Base-by-base conservation (phyloP, 1,284 basidiomycete species). In the Xerocomus nothofagi region DNA sequence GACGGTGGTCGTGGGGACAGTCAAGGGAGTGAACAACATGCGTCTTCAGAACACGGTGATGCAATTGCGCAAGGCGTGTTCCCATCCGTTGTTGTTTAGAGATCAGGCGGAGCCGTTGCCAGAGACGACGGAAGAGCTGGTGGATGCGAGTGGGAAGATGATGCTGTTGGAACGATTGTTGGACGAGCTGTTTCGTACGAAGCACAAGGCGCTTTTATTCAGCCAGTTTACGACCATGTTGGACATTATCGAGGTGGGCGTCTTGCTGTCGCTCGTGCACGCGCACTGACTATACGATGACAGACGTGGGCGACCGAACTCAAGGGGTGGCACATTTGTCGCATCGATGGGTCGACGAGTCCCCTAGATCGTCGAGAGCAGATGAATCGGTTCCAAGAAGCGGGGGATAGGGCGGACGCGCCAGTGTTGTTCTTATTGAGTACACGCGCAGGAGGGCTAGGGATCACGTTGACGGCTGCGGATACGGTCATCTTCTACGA, bases 401-500 rank as follows among this genome's bases (percentile, higher is more conserved):
- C 80, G n/a, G 86, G 82, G 1, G 74, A 87, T 32, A 69, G 68
- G 6, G 76, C 79, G 0, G 75, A 84, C 50, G 87, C 86, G 0
- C 89, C 90, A 3, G 75, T 78, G 27, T 72, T 99, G 15, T 99
- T 98, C 77, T 71, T 98, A 27, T 78, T 99, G 23, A 93, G 90
- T 58, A 99, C 96, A 0, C 80, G 94, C 14, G 91, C 95, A 0
- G 96, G 95, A 15, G 96, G 96, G 0, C 69, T 98, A 21, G 92
- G 92, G 11, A 88, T 98, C 65, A 98, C 96, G 63, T 78, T 99
- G 42, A 88, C 90, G 3, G 91, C 91, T 1, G 96, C 96, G 0
- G 96, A 99, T 65, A 94, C 92, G 0, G 92, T 95, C 49, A 91
- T 95, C 50, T 93, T 95, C 70, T 98, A 94, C 62, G 94, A 97